Base-by-base conservation (phyloP, 2,329 filamentous ascomycete genomes). In the Fusarium oligoseptatum region DNA sequence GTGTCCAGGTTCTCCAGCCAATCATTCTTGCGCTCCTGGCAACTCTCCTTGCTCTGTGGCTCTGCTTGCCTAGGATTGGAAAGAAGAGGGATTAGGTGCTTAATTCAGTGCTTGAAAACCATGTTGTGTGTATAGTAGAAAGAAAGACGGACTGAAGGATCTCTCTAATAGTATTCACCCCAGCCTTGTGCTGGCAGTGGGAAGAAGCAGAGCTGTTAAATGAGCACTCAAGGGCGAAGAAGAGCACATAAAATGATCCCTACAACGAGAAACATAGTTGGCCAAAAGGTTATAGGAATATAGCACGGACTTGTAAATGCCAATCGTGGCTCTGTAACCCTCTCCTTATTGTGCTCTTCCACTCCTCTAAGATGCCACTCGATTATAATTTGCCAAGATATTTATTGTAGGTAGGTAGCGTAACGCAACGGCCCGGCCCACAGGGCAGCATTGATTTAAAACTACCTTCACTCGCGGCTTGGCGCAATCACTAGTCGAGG, bases 1-100 rank as follows among this genome's bases (percentile, higher is more conserved):
- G 89, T 0, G 89, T 91, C 3, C 82, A 86, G 73, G 88, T 88
- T 6, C 77, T 92, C 41, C 89, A 91, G 73, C 89, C 89, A 0
- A 85, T 91, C 29, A 83, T 90, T 10, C 80, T 91, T n/a, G 86
- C 84, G 0, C 74, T 91, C 24, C 75, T 90, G 50, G 85, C 73
- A 3, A 79, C 82, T 3, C 83, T 88, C 68, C 72, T 87, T 1
- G 65, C 81, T 1, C 50, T 89, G 11, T 90, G 88, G 88, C 71
- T 85, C 20, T 79, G 83, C 17, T 71, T 90, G 32, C 85, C 86
- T 0, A 81, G 79, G 15, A 81, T 87, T 27, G 78, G 77, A 1
- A 85, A 83, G 79, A 85, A 84, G 75, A 80, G 77, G 60, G 83
- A 85, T 15, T 85, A 73, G 76, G 14, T 5, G 20, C 15, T 4